Evolutionary conservation across 305 asterid species (phyloP), one percentile per base, ranked within the genome.

Genomic region (Plantago lanceolata): DNA sequence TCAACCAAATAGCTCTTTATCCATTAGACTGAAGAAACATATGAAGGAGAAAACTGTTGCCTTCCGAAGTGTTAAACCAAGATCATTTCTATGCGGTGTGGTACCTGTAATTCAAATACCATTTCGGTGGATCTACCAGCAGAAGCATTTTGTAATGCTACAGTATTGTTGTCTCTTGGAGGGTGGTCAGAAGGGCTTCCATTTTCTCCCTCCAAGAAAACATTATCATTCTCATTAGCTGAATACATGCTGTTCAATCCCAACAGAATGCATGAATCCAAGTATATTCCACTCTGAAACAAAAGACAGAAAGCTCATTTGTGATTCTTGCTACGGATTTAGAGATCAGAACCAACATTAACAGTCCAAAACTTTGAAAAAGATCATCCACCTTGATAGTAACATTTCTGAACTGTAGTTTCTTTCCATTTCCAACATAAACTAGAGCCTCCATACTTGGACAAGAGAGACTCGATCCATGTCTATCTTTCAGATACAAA

Each of bases 231-330:
- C 76, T 83, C 85, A 53, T 73, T 73, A 73, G 86, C 96, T 48
- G 90, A 89, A 77, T 92, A 92, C 75, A 95, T 78, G 78, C 98
- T 89, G 70, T 89, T 87, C 65, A 92, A 81, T 80, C 96, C 96
- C 71, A 92, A 76, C 29, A 69, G 79, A 71, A 92, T 72, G 75
- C 95, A 86, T 18, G 98, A 89, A 79, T 92, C 98, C 60, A 92
- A 69, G 77, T 68, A 81, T 19, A 58, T 43, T 57, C 96, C 98
- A 58, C 73, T 81, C 98, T 92, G 89, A 63, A 80, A 63, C 45
- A 68, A 69, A 71, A 66, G 59, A 60, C 61, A 50, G 62, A 63
- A 62, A 54, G 35, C 65, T 64, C 69, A 61, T 20, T 53, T 21
- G 21, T 31, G 72, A 35, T 26, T 16, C 40, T 37, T 63, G 29